Percentiles rank a stretch among this genome's conserved stretches.
phyloP scores from a whole-genome alignment of 75 land plant genomes.

The Cunninghamia lanceolata region DNA sequence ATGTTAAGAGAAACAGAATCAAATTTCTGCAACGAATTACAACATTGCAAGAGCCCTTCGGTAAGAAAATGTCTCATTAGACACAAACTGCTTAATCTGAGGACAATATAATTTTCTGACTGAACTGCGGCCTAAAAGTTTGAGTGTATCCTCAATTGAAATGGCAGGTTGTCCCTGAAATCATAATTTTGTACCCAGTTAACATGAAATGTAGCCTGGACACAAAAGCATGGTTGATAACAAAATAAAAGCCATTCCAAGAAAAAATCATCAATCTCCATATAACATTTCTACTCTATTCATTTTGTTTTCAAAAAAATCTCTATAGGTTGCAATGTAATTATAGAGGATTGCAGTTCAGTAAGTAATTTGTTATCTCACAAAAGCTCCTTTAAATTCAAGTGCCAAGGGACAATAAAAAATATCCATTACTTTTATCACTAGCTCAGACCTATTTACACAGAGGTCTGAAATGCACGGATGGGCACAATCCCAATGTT shows the following conservation, averaged over 20 bases:
- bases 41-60: neutral
- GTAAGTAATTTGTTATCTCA: neutral
- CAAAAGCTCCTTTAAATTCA: neutral
- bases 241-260: neutral
- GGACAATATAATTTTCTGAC: neutral
- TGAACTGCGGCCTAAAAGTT: slow-evolving; percentile 74
- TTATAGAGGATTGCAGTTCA: neutral
- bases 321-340: neutral
- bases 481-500: neutral
- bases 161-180: slow-evolving; percentile 44
- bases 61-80: neutral
- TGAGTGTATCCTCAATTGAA: slow-evolving; percentile 75
- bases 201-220: neutral
- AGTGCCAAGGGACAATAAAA: neutral
- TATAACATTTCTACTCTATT: neutral
- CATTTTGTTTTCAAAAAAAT: neutral
- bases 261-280: neutral
- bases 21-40: neutral
- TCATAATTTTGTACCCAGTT: neutral
- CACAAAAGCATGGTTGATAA: neutral
- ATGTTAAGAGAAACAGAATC: neutral
- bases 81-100: neutral
- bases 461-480: neutral
- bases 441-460: neutral
- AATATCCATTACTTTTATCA: too few species aligned